Base-by-base conservation (phyloP, 768 basidiomycete species). In the Phylloporus scabripes region DNA sequence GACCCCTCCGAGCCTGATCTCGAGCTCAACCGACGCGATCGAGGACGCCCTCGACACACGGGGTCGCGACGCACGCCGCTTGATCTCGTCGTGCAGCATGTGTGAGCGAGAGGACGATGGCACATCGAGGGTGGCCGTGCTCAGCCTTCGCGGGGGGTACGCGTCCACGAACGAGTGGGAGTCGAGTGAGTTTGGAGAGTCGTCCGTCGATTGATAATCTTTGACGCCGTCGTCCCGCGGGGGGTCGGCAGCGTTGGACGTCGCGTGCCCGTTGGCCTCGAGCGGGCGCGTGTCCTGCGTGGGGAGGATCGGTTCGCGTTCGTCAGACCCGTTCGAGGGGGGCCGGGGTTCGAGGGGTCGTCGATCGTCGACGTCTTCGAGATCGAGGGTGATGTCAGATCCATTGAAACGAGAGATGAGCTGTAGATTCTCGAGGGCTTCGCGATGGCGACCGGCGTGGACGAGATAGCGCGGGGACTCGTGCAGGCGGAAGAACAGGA, bases 391-490 rank as follows among this genome's bases (percentile, higher is more conserved):
- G 0, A 93, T 67, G 45, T 82, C 72, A 14, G 82, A 80, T 2
- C 88, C 91, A 65, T 98, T 98, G 70, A 87, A 92, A 28, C 75
- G 76, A 3, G 89, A 88, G 38, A 99, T 97, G 55, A 88, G 70
- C 56, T 85, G 83, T 0, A 99, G 76, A 0, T 84, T 83, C 55
- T 87, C 79, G 31, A 95, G 68, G 0, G 94, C 95, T 56, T 96
- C 93, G 31, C 82, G 77, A 29, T 80, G 83, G 38, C 92, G 79
- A 14, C 92, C 92, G 0, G 89, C 84, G 40, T 92, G 85, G 5
- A 95, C 92, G 50, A 99, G 84, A 63, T 85, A 97, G 20, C 92
- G 82, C 2, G 96, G 93, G 0, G 92, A 94, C 68, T 99, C 95
- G 65, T 97, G 87, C 5, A 99, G 72, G 17, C 85, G 82, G 76